Percentiles rank a stretch among this genome's conserved stretches.
Conservation (phyloP, 805 yeast species). For the Wickerhamiella spandovensis region DNA sequence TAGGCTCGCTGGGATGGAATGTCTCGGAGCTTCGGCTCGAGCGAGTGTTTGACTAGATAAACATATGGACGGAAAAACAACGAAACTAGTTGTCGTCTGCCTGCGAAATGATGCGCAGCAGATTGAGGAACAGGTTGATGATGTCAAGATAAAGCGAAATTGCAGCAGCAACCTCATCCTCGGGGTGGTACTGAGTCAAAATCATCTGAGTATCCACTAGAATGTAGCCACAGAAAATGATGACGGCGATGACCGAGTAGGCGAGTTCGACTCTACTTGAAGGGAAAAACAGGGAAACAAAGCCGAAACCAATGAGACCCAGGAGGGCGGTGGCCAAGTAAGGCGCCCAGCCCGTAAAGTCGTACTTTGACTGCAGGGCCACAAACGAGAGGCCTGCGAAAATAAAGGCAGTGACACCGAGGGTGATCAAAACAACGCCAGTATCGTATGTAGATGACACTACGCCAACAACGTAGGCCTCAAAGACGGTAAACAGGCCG, state of each 20-base stretch:
- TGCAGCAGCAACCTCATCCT: slow-evolving; percentile 75
- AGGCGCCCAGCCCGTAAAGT: slow-evolving; percentile 56
- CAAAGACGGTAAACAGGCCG: slow-evolving; percentile 57
- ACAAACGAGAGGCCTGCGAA: slow-evolving; percentile 66
- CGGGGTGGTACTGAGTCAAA: slow-evolving; percentile 61
- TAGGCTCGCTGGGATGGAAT: no score
- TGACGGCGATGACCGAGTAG: slow-evolving; percentile 62
- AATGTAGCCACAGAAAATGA: slow-evolving; percentile 57
- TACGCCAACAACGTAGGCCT: slow-evolving; percentile 60
- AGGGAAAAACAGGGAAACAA: slow-evolving; percentile 57
- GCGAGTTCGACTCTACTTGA: slow-evolving; percentile 44
- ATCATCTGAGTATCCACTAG: slow-evolving; percentile 72
- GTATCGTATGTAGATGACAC: slow-evolving; percentile 51
- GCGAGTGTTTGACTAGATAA: no score
- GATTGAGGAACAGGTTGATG: slow-evolving; percentile 64
- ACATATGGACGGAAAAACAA: neutral
- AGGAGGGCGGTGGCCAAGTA: slow-evolving; percentile 44
- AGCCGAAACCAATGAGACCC: slow-evolving; percentile 57
- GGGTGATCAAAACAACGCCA: slow-evolving; percentile 53
- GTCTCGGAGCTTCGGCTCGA: no score
- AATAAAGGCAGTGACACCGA: slow-evolving; percentile 51
- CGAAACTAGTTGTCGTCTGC: neutral
- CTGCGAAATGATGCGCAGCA: slow-evolving; percentile 45
- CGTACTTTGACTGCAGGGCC: slow-evolving; percentile 68
- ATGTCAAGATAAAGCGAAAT: slow-evolving; percentile 70